Percentiles rank a stretch among this genome's conserved stretches.
These are phyloP conservation scores for Senna tora DNA, from an alignment of 306 rosid species.

Conservation along the genomic window DNA sequence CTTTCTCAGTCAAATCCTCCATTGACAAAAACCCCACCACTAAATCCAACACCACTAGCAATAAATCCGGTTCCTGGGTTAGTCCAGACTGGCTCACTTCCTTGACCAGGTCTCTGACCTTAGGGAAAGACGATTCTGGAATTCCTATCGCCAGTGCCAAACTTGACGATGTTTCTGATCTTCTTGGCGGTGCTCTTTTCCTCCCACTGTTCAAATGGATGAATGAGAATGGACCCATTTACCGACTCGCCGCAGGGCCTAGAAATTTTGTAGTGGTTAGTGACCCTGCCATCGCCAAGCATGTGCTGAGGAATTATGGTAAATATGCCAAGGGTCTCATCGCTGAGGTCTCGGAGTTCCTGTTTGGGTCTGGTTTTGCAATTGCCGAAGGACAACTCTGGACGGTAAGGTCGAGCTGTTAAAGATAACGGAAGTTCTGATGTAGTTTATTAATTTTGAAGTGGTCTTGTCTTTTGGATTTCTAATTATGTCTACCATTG, in stretches of 20 bases:
- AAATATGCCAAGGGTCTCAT: conserved; percentile 79
- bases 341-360: conserved; percentile 86
- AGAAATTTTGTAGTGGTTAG: conserved; percentile 90
- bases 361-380: conserved; percentile 89
- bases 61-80: conserved; percentile 72
- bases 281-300: conserved; percentile 91
- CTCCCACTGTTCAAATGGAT: conserved; percentile 91
- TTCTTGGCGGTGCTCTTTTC: conserved; percentile 90
- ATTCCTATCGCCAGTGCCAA: conserved; percentile 78
- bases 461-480: background rate
- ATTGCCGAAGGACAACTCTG: conserved; percentile 96
- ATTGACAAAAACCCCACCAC: conserved; percentile 46
- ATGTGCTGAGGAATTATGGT: conserved; percentile 80
- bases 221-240: conserved; percentile 81
- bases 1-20: conserved; percentile 57
- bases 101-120: conserved; percentile 57
- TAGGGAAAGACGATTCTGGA: conserved; percentile 63
- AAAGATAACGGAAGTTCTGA: background rate
- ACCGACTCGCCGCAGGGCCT: conserved; percentile 89
- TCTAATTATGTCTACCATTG: background rate
- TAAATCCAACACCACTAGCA: conserved; percentile 24
- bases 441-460: background rate
- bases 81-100: conserved; percentile 98
- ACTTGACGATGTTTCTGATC: conserved; percentile 93
- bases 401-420: conserved; percentile 64